Conservation (phyloP, 305 asterid species). For the Fraxinus xanthoxyloides region DNA sequence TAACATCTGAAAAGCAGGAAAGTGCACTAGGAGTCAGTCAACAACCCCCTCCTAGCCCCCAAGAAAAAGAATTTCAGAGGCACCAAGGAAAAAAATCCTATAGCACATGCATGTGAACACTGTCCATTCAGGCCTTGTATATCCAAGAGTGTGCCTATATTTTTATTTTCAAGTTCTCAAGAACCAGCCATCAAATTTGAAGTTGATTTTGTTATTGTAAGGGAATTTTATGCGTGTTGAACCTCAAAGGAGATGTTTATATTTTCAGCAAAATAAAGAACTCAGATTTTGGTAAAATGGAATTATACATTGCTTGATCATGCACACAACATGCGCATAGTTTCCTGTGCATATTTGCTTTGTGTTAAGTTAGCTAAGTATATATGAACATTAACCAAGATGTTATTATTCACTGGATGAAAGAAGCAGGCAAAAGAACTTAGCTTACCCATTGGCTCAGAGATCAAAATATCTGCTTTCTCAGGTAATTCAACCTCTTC, state of each 20-base stretch:
- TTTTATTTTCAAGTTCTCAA: not conserved
- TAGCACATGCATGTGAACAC: not conserved
- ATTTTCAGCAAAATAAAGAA: not conserved
- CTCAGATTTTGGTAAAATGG: not conserved
- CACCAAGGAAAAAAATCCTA: not conserved
- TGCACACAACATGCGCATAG: not conserved
- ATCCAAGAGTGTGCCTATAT: not conserved
- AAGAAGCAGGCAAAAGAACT: conserved; percentile 19
- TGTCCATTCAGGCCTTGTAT: not conserved
- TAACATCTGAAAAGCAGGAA: not conserved
- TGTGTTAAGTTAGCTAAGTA: conserved; percentile 14
- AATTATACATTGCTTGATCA: not conserved
- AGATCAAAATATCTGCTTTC: conserved; percentile 91
- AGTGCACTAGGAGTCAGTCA: not conserved
- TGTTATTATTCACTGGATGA: conserved; percentile 9
- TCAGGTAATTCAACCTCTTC: conserved; percentile 94
- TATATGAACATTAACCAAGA: conserved; percentile 11
- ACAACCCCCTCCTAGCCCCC: not conserved
- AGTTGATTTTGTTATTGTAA: not conserved
- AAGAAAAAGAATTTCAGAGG: not conserved
- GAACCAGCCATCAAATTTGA: not conserved
- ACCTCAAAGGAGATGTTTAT: not conserved
- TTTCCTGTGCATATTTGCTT: conserved; percentile 8
- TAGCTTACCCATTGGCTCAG: conserved; percentile 97
- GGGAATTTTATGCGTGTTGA: not conserved